These are phyloP conservation scores for Camelina neglecta DNA, from an alignment of 345 rosid genomes.

Conservation along the genomic window DNA sequence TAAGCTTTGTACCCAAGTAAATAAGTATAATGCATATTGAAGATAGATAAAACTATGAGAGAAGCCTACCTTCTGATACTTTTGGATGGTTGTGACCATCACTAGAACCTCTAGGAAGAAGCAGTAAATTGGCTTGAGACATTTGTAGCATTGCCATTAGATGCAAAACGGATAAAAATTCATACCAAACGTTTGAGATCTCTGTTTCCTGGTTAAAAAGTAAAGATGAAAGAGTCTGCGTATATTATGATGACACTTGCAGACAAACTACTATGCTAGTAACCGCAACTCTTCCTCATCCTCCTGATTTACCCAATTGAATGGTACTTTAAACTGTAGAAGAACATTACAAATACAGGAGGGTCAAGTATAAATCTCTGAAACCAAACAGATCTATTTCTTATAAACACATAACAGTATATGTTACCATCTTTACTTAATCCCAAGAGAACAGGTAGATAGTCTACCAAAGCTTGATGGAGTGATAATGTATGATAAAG, in stretches of 20 bases:
- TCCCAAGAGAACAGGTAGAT: constrained; percentile 92
- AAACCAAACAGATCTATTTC: constrained; percentile 12
- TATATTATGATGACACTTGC: constrained; percentile 16
- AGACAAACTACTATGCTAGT: constrained; percentile 5
- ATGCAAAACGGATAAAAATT: constrained; percentile 94
- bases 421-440: constrained; percentile 79
- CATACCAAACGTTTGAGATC: constrained; percentile 94
- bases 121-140: constrained; percentile 89
- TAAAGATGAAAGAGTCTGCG: constrained; percentile 16
- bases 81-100: constrained; percentile 77
- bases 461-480: constrained; percentile 95
- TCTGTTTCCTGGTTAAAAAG: constrained; percentile 79
- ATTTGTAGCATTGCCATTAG: constrained; percentile 91
- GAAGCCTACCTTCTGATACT: constrained; percentile 82
- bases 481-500: no score
- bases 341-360: constrained; percentile 30
- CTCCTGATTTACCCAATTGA: constrained; percentile 94
- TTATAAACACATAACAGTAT: constrained; percentile 17
- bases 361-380: constrained; percentile 30
- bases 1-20: no score
- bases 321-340: constrained; percentile 76
- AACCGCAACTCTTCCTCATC: constrained; percentile 84
- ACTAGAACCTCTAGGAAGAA: constrained; percentile 84
- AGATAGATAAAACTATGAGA: constrained; percentile 15
- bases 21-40: no score